These are phyloP conservation scores for Halophytophthora polymorphica DNA, from an alignment of 352 stramenopile species.

Conservation along the genomic window DNA sequence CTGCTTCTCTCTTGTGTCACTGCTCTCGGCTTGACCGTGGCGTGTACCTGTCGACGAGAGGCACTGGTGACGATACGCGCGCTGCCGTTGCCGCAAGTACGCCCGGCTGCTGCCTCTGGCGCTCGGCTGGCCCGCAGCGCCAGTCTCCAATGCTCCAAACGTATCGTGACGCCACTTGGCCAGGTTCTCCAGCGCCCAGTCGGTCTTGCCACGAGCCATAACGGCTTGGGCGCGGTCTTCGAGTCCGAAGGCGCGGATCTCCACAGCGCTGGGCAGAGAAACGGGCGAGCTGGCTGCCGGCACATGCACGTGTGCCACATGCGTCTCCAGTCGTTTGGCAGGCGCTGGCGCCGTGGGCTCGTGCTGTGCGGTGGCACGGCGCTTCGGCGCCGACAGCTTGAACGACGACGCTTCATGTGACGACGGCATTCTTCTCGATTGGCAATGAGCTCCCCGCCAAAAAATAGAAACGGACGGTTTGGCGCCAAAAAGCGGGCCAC, in stretches of 20 bases:
- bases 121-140: neutral
- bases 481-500: too few relatives aligned
- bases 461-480: neutral
- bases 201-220: conserved; percentile 41
- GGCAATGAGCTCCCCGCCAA: neutral
- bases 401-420: neutral
- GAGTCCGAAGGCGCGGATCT: conserved; percentile 68
- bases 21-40: conserved; percentile 4
- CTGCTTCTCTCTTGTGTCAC: too few relatives aligned
- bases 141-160: conserved; percentile 11
- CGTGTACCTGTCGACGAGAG: conserved; percentile 14
- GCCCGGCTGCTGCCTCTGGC: conserved; percentile 12
- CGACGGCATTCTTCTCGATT: neutral
- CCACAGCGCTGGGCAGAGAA: conserved; percentile 26
- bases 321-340: conserved; percentile 7
- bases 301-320: neutral
- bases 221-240: conserved; percentile 77
- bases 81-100: conserved; percentile 68
- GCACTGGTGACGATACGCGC: conserved; percentile 67
- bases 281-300: conserved; percentile 4
- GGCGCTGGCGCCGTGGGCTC: neutral
- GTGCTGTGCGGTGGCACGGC: conserved; percentile 7
- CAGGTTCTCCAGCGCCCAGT: conserved; percentile 60
- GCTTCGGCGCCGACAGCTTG: conserved; percentile 8
- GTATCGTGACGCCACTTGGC: conserved; percentile 65